Evolutionary conservation across 495 filamentous ascomycete species (phyloP).

Genomic region (Neurospora sp.): DNA sequence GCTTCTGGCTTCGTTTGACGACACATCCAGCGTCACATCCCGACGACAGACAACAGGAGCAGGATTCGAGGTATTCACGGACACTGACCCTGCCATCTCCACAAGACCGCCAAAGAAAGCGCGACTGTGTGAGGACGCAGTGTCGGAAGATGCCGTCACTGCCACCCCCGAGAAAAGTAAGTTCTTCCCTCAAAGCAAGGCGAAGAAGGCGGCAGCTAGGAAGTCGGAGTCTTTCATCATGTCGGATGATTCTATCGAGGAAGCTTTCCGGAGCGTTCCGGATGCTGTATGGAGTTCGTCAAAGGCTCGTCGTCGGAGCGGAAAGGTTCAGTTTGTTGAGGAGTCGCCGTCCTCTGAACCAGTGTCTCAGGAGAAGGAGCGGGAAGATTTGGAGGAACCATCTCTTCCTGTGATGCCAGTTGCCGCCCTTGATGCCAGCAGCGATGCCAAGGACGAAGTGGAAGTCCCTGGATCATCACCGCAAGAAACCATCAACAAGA

Average conservation of each 20-base stretch:
- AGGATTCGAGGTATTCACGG: conserved; percentile 10
- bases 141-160: conserved; percentile 4
- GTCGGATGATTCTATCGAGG: conserved; percentile 39
- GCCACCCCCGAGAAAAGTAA: conserved; percentile 27
- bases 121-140: conserved; percentile 33
- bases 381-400: background rate
- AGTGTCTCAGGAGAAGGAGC: background rate
- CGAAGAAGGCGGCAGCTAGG: conserved; percentile 10
- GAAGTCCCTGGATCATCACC: conserved; percentile 23
- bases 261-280: conserved; percentile 31
- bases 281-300: conserved; percentile 15
- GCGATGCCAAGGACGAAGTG: conserved; percentile 6
- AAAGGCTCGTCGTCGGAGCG: background rate
- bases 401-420: background rate
- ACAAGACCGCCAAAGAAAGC: conserved; percentile 40
- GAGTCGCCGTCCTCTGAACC: background rate
- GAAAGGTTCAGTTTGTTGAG: conserved; percentile 4
- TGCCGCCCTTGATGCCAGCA: background rate
- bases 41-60: conserved; percentile 27
- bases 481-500: background rate
- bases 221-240: conserved; percentile 22
- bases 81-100: conserved; percentile 9
- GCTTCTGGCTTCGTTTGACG: conserved; percentile 13
- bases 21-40: background rate
- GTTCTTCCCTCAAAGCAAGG: conserved; percentile 25